Evolutionary conservation across 1,284 basidiomycete genomes (phyloP).

Genomic region (Fomitopsis schrenkii): DNA sequence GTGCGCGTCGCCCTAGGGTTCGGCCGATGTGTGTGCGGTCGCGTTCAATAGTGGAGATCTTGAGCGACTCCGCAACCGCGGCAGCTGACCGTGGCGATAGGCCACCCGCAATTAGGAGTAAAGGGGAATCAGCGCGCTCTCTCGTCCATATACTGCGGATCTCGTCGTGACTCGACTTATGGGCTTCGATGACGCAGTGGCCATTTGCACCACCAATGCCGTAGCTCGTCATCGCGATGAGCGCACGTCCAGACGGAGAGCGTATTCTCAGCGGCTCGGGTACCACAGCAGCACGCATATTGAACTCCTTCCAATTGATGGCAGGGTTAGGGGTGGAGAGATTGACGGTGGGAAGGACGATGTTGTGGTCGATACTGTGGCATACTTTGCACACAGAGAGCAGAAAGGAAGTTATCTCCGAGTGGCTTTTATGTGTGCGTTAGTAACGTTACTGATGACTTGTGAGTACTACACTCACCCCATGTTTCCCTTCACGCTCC

Average conservation of each 20-base stretch:
- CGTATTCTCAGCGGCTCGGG: slow-evolving; percentile 17
- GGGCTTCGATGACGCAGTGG: slow-evolving; percentile 32
- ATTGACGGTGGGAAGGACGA: slow-evolving; percentile 39
- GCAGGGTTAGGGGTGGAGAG: slow-evolving; percentile 30
- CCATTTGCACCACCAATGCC: slow-evolving; percentile 40
- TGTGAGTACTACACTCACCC: slow-evolving; percentile 27
- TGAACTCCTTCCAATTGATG: slow-evolving; percentile 34
- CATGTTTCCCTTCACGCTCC: slow-evolving; percentile 45
- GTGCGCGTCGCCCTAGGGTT: slow-evolving; percentile 23
- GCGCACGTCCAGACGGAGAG: slow-evolving; percentile 11
- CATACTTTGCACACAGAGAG: slow-evolving; percentile 40
- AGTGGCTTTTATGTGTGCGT: slow-evolving; percentile 26
- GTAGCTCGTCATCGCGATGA: slow-evolving; percentile 35
- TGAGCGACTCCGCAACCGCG: neutral
- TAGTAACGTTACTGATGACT: too few species aligned
- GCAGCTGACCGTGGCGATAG: slow-evolving; percentile 15
- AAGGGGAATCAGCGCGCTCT: slow-evolving; percentile 2
- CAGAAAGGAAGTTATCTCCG: slow-evolving; percentile 38
- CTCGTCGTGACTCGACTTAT: slow-evolving; percentile 6
- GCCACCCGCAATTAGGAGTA: slow-evolving; percentile 30
- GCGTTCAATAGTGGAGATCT: neutral
- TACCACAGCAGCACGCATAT: slow-evolving; percentile 20
- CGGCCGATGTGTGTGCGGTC: slow-evolving; percentile 1
- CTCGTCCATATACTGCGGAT: neutral
- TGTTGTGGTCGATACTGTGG: slow-evolving; percentile 30